Base-by-base conservation (phyloP, 345 rosid species). In the Erodium maritimum region DNA sequence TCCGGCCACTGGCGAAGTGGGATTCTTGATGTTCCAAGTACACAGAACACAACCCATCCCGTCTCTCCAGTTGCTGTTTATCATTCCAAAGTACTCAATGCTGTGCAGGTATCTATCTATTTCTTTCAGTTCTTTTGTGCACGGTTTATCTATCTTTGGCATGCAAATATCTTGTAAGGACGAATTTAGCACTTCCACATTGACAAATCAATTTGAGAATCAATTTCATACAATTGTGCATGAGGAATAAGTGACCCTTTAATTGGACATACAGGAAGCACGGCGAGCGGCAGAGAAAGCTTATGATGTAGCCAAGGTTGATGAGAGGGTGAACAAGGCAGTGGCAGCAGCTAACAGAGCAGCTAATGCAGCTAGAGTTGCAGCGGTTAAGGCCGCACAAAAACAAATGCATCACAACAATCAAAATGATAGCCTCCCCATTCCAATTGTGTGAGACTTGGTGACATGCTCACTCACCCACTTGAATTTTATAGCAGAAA, bases 1-100 rank as follows among this genome's bases (percentile, higher is more conserved):
- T 76, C 98, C 7, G 98, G 98, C 67, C 96, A 88, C 73, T 91
- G 98, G 98, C 84, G 84, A 64, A 86, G 83, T 74, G 98, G 98
- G 24, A 70, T 79, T 66, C 93, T 88, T 23, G 83, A 83, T 71
- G 75, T 87, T 61, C 95, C 90, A 42, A 91, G 93, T 67, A 86
- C 95, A 10, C 95, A 88, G 73, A 83, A 65, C 68, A 66, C 80
- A 1, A 61, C 75, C 20, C 67, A 68, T 67, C 79, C 90, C 3
- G 81, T 74, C n/a, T 86, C 91, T 56, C 75, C 88, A 19, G 77
- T 88, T 17, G 95, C 85, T 50, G 95, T 91, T 59, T 71, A 80
- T 75, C 95, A 91, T 71, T 83, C 96, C 61, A 88, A 84, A 80
- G 91, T 91, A 34, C 83, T 88, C 17, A 86, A 91, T 65, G 84